These are phyloP conservation scores for Metschnikowia anglica DNA, from an alignment of 805 yeast genomes.

Conservation along the genomic window DNA sequence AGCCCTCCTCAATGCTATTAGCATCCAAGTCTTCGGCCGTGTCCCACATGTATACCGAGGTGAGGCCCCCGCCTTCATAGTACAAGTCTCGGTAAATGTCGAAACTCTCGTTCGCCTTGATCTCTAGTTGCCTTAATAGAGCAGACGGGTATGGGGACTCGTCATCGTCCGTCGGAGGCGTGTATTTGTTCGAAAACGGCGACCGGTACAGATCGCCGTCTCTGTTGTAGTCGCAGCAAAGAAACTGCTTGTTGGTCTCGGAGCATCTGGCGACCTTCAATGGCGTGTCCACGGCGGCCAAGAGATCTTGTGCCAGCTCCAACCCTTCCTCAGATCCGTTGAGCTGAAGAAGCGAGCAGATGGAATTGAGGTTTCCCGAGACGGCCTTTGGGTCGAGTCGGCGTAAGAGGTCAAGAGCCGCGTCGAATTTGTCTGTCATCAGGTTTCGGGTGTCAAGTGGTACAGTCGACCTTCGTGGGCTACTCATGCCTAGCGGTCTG, in stretches of 20 bases:
- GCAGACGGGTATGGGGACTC: slow-evolving; percentile 66
- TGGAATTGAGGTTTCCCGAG: slow-evolving; percentile 40
- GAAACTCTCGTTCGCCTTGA: slow-evolving; percentile 82
- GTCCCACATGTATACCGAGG: slow-evolving; percentile 92
- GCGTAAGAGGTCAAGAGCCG: slow-evolving; percentile 74
- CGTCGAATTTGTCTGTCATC: slow-evolving; percentile 56
- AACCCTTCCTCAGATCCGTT: slow-evolving; percentile 27
- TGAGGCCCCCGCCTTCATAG: slow-evolving; percentile 86
- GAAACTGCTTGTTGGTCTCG: slow-evolving; percentile 60
- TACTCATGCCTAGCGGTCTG: too few relatives aligned
- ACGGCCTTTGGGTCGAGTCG: slow-evolving; percentile 70
- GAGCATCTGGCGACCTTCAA: slow-evolving; percentile 52
- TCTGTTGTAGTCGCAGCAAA: slow-evolving; percentile 91
- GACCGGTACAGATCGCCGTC: slow-evolving; percentile 92
- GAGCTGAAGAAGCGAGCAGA: slow-evolving; percentile 47
- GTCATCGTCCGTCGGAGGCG: slow-evolving; percentile 48
- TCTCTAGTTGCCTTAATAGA: slow-evolving; percentile 69
- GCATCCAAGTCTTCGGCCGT: slow-evolving; percentile 53
- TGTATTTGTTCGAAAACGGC: slow-evolving; percentile 83
- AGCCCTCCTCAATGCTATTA: slow-evolving; percentile 47
- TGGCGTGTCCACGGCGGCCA: slow-evolving; percentile 87
- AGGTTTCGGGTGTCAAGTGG: too few relatives aligned
- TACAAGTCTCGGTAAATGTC: slow-evolving; percentile 91
- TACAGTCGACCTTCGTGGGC: too few relatives aligned
- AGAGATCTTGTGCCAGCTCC: slow-evolving; percentile 79